phyloP scores from a whole-genome alignment of 441 rosid species.

The Aleurites moluccanus region DNA sequence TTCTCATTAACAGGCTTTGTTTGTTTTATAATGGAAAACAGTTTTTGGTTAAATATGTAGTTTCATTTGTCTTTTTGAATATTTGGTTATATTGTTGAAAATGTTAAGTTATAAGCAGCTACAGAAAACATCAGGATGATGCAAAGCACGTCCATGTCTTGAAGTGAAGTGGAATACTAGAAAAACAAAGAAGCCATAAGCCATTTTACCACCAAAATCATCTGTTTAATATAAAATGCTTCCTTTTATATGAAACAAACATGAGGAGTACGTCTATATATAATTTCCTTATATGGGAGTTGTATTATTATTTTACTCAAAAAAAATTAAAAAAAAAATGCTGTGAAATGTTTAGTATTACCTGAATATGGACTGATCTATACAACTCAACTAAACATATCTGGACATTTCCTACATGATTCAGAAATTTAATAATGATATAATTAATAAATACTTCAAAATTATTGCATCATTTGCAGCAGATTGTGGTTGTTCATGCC shows the following conservation, averaged over 20 bases:
- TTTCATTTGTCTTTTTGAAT: neutral
- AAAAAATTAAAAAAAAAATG: too few species aligned
- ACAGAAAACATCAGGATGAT: neutral
- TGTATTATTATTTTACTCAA: neutral
- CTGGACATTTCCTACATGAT: slow-evolving; percentile 9
- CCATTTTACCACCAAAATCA: neutral
- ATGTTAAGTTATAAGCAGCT: neutral
- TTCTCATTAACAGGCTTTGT: neutral
- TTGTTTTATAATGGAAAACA: neutral
- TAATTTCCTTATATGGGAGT: neutral
- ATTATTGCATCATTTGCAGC: neutral
- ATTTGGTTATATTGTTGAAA: neutral
- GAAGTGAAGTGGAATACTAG: neutral
- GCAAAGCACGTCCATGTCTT: neutral
- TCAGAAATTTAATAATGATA: neutral
- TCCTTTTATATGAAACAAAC: neutral
- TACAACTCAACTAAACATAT: neutral
- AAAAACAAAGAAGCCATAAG: neutral
- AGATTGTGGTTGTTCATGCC: slow-evolving; percentile 3
- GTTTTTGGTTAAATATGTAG: neutral
- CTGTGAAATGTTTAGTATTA: neutral
- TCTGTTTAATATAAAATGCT: neutral
- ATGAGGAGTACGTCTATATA: neutral
- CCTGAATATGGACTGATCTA: neutral
- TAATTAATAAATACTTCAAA: neutral